Base-by-base conservation (phyloP, 2,329 filamentous ascomycete genomes). In the Sclerotiophoma versabilis region DNA sequence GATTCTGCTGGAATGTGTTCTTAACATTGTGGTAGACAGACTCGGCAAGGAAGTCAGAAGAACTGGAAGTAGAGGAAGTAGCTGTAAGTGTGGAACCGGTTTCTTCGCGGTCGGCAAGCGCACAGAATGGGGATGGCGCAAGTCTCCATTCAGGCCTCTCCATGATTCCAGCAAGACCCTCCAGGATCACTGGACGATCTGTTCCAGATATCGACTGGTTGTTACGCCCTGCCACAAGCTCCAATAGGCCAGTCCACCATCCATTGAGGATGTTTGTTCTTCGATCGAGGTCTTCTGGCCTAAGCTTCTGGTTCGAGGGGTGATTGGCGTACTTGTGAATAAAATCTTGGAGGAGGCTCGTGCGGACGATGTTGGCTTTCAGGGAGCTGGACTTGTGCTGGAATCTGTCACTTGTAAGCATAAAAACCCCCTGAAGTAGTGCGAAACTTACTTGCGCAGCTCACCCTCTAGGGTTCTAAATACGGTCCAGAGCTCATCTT, bases 21-120 rank as follows among this genome's bases (percentile, higher is more conserved):
- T 90, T 86, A 20, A 96, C 87, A 66, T 96, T 96, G 75, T 96
- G 92, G 68, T 92, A 87, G 10, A 93, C 89, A 4, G 92, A 95
- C 68, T 88, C 81, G 47, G 88, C 81, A 50, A 91, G 77, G 38
- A 91, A 92, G 53, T 89, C 87, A 11, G 86, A 84, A 2, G 85
- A 81, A 8, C 77, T 80, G 11, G 85, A 87, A 26, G 80, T 79
- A 10, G 84, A 82, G 0, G 90, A 90, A 15, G 81, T 83, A 12
- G 81, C 83, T 17, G 80, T 78, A 12, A 76, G 75, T 15, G 78
- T 77, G 12, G 79, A 73, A 2, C 72, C 66, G 32, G 76, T 74
- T 42, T 79, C 73, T 26, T 74, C 80, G 39, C 86, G 84, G 34
- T 87, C 83, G 11, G 75, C 77, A 23, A 90, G 74, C 0, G 88